Conservation (phyloP, 176 grass and related monocot species). For the Triticum timopheevii region DNA sequence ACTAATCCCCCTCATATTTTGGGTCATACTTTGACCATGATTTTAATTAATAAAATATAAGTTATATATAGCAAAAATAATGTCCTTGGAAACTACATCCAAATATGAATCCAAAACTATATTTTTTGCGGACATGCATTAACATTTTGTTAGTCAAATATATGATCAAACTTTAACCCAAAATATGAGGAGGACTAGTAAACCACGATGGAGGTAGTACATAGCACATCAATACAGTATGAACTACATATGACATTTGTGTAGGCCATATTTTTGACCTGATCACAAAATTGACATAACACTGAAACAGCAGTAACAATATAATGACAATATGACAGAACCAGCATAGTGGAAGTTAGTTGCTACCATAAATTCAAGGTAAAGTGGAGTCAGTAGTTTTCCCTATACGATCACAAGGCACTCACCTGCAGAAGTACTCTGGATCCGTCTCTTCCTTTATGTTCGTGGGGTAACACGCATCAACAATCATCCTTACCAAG, state of each 20-base stretch:
- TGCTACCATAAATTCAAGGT: slow-evolving; percentile 1
- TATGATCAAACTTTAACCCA: no score
- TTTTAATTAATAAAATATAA: no score
- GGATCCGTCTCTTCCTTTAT: slow-evolving; percentile 91
- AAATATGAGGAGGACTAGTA: no score
- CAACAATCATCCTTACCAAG: slow-evolving; percentile 86
- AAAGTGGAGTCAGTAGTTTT: background rate
- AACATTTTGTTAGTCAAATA: no score
- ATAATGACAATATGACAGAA: background rate
- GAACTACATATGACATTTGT: background rate
- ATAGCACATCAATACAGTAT: background rate
- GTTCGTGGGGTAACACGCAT: slow-evolving; percentile 93
- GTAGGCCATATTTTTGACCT: background rate
- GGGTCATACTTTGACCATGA: no score
- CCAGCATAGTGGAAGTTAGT: background rate
- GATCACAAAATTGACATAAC: background rate
- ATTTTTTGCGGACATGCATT: no score
- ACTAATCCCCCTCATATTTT: no score
- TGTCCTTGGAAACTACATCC: no score
- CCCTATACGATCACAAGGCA: slow-evolving; percentile 1
- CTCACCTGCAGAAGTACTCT: slow-evolving; percentile 93
- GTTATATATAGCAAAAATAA: no score
- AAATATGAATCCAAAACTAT: no score
- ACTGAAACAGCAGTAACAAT: slow-evolving; percentile 4
- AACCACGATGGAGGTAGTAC: no score